phyloP scores from a whole-genome alignment of 768 basidiomycete species.

The Termitomyces sp. region DNA sequence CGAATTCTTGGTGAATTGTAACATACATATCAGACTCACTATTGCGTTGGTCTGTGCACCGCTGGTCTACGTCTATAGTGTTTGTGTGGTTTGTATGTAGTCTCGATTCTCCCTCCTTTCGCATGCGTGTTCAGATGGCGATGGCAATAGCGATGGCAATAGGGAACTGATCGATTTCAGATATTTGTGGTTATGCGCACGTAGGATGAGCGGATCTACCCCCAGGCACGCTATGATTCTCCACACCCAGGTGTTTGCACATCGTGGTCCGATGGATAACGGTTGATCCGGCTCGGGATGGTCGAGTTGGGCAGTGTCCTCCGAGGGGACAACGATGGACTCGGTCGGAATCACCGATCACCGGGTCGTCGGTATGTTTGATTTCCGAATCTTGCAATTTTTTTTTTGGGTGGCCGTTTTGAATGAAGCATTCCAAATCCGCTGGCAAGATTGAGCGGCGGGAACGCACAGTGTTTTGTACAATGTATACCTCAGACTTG shows the following conservation, averaged over 20 bases:
- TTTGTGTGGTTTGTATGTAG: no score
- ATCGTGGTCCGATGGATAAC: background rate
- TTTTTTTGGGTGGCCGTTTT: no score
- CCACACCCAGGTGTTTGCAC: background rate
- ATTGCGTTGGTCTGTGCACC: background rate
- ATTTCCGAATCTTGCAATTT: no score
- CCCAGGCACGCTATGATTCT: slow-evolving; percentile 6
- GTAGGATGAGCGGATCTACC: background rate
- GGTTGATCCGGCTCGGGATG: slow-evolving; percentile 5
- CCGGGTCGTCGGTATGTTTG: no score
- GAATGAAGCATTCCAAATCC: no score
- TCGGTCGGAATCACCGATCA: background rate
- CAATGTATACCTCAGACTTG: no score
- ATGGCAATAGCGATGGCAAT: background rate
- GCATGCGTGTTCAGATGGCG: background rate
- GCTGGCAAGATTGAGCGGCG: no score
- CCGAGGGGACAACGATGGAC: background rate
- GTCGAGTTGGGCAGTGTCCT: background rate
- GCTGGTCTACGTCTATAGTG: no score
- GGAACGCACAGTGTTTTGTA: no score
- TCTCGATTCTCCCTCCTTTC: no score
- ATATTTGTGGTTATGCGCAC: background rate
- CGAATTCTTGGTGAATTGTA: background rate
- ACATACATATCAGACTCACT: background rate
- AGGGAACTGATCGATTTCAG: background rate